Base-by-base conservation (phyloP, 2,329 filamentous ascomycete genomes). In the Xylaria sp. region DNA sequence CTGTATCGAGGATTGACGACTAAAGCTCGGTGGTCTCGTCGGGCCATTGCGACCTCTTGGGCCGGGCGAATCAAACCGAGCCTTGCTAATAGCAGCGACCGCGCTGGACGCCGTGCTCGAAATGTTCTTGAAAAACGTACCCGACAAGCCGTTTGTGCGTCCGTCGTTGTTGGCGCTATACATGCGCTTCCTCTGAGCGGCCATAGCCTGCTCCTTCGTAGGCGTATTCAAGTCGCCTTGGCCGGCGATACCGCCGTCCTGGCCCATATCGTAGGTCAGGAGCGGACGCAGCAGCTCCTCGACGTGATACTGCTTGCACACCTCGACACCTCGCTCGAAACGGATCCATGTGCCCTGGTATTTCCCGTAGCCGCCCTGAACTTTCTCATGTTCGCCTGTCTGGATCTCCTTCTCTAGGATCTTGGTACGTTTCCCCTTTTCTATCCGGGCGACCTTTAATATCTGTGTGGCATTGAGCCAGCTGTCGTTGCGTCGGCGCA, bases 271-370 rank as follows among this genome's bases (percentile, higher is more conserved):
- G 78, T 95, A 93, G 32, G 91, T 93, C 62, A 96, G 81, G 5
- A 96, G 84, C 18, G 92, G 91, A 25, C 89, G 86, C 56, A 96
- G 82, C 5, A 93, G 75, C 71, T 95, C 92, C 78, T 95, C 92
- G 36, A 96, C 93, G 12, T 87, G 89, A 73, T 91, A 91, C 72
- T 91, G 88, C 48, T 92, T 90, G 80, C 96, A 98, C 74, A 99
- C 95, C 77, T 97, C 93, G 53, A 97, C 87, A 1, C 95, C 96
- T 69, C 95, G 90, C 58, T 95, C 92, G 77, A 97, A 98, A 76
- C 92, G 93, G 77, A 99, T 97, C 96, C 96, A 99, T 2, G 96
- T 99, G 63, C 96, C 96, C 83, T 99, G 96, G 77, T 99, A 99
- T 83, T 98, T 98, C 72, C 96, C 96, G 77, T 99, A 99, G 5